Evolutionary conservation across 2,329 filamentous ascomycete genomes (phyloP).

Genomic region (Colletotrichum agaves): DNA sequence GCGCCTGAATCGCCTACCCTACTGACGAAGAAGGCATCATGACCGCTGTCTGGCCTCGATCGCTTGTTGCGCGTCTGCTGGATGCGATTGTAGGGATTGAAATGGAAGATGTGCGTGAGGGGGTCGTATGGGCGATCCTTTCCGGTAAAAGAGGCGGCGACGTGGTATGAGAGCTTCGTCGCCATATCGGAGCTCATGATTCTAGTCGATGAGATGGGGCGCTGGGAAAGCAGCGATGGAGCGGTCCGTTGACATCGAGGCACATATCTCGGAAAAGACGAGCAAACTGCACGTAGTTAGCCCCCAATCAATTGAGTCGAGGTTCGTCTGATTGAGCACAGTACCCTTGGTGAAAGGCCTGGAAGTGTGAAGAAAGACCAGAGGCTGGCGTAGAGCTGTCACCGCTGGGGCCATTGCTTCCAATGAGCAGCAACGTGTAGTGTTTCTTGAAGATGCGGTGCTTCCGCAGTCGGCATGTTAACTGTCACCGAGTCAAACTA

Average conservation of each 20-base stretch:
- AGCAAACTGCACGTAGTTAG: constrained; percentile 8
- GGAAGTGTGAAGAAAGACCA: constrained; percentile 19
- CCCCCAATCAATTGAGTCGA: not conserved
- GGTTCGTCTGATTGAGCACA: not conserved
- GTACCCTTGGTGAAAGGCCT: constrained; percentile 16
- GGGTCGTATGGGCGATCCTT: constrained; percentile 77
- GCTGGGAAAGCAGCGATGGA: constrained; percentile 3
- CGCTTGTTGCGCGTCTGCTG: constrained; percentile 65
- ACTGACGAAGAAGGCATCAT: constrained; percentile 96
- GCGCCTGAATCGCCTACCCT: constrained; percentile 77
- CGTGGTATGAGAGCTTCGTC: constrained; percentile 69
- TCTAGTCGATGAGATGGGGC: constrained; percentile 21
- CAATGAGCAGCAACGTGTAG: constrained; percentile 35
- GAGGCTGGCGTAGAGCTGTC: constrained; percentile 34
- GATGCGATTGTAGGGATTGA: constrained; percentile 72
- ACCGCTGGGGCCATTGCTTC: constrained; percentile 37
- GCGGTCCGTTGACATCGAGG: constrained; percentile 14
- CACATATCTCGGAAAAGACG: not conserved
- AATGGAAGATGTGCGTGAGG: constrained; percentile 76
- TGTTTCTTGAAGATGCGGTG: constrained; percentile 35
- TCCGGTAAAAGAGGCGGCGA: constrained; percentile 79
- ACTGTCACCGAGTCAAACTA: constrained; percentile 4
- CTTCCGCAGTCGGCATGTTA: constrained; percentile 37
- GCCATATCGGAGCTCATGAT: constrained; percentile 22
- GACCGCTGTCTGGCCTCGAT: constrained; percentile 80